Evolutionary conservation across 768 basidiomycete genomes (phyloP), one percentile per base, ranked within the genome.

Genomic region (Dendrothele bispora): DNA sequence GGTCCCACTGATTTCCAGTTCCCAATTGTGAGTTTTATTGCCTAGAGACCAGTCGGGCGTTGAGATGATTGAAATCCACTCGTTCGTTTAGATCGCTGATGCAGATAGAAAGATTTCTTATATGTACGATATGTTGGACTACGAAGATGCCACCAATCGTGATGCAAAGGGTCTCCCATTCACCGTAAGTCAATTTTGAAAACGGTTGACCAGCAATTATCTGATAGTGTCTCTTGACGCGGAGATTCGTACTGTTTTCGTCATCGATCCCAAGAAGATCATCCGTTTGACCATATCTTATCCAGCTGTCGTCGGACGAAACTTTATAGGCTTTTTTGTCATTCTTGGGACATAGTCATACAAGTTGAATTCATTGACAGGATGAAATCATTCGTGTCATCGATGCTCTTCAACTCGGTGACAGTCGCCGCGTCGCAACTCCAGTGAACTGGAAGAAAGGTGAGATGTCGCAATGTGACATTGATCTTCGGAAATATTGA

Each of bases 251-350:
- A 86, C 84, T 5, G 87, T 89, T 47, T 88, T 86, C 64, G 66
- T 88, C 56, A 83, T 89, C 57, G 86, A 89, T 68, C 86, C 87
- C 24, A 82, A 80, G 65, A 82, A 86, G 67, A 71, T 74, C 54
- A 86, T 88, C 57, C 80, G 87, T 51, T 65, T 86, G 48, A 79
- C 73, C 10, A 54, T 88, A 53, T 67, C 84, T 36, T 88, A 88
- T 70, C 86, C 87, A 39, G 86, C 86, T 28, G 74, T 83, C n/a
- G 84, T 85, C 50, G 86, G 86, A 35, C 77, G 82, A 58, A 84
- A 83, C 70, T 84, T 87, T 61, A n/a, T 34, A n/a, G n/a, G 30
- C n/a, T n/a, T 10, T n/a, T n/a, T 34, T 34, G 30, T n/a, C 30
- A 34, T 10, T 34, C n/a, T n/a, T n/a, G 30, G 10, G n/a, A n/a